phyloP scores from a whole-genome alignment of 2,329 filamentous ascomycete genomes.

The Ceratocystis smalleyi region DNA sequence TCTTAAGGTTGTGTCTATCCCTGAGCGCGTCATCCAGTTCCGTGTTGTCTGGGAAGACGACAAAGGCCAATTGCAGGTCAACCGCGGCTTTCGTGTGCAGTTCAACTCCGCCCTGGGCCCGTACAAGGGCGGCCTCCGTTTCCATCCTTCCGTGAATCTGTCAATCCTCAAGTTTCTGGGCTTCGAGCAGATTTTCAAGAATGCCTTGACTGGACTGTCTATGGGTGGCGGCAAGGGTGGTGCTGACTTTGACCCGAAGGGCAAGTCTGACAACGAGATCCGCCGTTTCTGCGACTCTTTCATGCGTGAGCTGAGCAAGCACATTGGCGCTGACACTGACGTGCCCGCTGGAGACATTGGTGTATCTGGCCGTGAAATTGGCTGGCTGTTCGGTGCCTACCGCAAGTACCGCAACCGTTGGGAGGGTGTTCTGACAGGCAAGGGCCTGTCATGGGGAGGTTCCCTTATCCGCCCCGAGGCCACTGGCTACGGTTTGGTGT shows the following conservation, averaged over 20 bases:
- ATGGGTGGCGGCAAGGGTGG: slow-evolving; percentile 98
- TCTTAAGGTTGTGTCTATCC: slow-evolving; percentile 72
- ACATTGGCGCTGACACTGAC: slow-evolving; percentile 92
- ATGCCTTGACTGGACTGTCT: slow-evolving; percentile 73
- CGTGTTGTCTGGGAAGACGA: slow-evolving; percentile 95
- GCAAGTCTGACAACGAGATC: slow-evolving; percentile 94
- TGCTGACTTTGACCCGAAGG: slow-evolving; percentile 97
- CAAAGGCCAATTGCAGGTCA: slow-evolving; percentile 74
- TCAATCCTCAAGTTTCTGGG: slow-evolving; percentile 89
- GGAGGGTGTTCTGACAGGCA: slow-evolving; percentile 93
- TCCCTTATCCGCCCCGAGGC: slow-evolving; percentile 90
- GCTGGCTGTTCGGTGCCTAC: slow-evolving; percentile 90
- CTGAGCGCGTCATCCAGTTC: slow-evolving; percentile 95
- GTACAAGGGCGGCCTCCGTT: slow-evolving; percentile 92
- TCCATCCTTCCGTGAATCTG: slow-evolving; percentile 78
- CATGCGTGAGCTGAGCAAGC: slow-evolving; percentile 88
- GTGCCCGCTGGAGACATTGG: slow-evolving; percentile 96
- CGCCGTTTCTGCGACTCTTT: slow-evolving; percentile 91
- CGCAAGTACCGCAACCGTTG: slow-evolving; percentile 75
- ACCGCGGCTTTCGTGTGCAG: slow-evolving; percentile 90
- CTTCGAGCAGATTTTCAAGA: slow-evolving; percentile 99
- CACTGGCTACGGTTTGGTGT: slow-evolving; percentile 89
- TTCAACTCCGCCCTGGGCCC: slow-evolving; percentile 96
- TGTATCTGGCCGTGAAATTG: slow-evolving; percentile 80
- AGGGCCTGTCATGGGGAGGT: slow-evolving; percentile 86